Percentiles rank a stretch among this genome's conserved stretches.
phyloP scores from a whole-genome alignment of 2,329 filamentous ascomycete genomes.

The Aureobasidium sp. region DNA sequence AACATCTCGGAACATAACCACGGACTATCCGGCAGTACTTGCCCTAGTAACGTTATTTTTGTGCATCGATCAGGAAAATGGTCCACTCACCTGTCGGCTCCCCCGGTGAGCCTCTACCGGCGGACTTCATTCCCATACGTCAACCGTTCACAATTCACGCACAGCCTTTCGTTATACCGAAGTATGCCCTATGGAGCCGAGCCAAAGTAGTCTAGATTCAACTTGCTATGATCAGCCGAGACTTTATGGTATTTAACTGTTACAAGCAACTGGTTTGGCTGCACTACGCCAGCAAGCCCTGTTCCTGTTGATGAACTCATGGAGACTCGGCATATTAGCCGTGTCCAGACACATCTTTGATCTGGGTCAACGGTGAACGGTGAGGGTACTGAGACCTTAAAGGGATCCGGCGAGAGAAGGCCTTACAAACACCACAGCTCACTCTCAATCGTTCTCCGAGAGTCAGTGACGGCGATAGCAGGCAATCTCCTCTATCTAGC shows the following conservation, averaged over 20 bases:
- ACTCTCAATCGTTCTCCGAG: no score
- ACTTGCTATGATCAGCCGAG: background rate
- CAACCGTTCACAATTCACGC: no score
- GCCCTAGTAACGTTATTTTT: no score
- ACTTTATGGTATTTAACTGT: background rate
- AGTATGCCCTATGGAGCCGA: background rate
- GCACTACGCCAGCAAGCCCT: background rate
- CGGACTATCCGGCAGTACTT: background rate
- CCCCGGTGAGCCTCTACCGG: background rate
- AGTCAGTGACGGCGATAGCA: no score
- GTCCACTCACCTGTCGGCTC: no score
- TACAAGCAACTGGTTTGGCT: background rate
- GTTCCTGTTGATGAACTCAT: background rate
- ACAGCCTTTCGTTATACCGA: background rate
- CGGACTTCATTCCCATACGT: background rate
- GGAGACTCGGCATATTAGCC: background rate
- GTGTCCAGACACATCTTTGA: background rate
- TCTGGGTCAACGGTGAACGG: conserved; percentile 5
- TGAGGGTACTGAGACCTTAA: background rate
- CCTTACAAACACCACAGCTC: no score
- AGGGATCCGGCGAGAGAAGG: background rate
- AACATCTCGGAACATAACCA: background rate
- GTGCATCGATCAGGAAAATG: background rate
- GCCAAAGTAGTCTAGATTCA: no score
- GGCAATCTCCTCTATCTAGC: no score